phyloP scores from a whole-genome alignment of 2,329 filamentous ascomycete genomes.

The Nemania abortiva region DNA sequence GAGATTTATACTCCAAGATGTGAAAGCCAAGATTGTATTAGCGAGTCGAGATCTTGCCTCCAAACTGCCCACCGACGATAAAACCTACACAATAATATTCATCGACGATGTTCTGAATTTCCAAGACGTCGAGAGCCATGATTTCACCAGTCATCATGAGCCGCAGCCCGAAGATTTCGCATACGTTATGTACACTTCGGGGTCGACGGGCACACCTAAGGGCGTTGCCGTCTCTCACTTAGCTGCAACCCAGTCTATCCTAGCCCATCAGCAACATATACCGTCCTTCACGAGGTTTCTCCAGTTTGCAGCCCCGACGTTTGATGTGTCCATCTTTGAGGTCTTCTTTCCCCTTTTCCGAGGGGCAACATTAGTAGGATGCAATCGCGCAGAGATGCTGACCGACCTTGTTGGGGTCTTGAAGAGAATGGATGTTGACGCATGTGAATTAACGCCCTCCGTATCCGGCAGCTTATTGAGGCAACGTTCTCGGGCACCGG shows the following conservation, averaged over 20 bases:
- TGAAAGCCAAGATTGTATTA: constrained; percentile 76
- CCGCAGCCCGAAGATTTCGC: constrained; percentile 65
- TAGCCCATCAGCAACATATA: constrained; percentile 84
- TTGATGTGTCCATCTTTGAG: constrained; percentile 95
- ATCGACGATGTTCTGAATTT: constrained; percentile 48
- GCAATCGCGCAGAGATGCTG: constrained; percentile 76
- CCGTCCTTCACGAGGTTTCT: constrained; percentile 83
- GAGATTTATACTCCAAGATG: constrained; percentile 83
- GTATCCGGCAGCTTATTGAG: constrained; percentile 83
- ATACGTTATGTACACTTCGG: constrained; percentile 95
- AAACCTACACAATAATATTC: constrained; percentile 52
- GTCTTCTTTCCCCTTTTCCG: constrained; percentile 89
- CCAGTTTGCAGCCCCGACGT: constrained; percentile 92
- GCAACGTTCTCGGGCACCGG: constrained; percentile 74
- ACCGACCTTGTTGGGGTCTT: constrained; percentile 79
- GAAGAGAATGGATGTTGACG: constrained; percentile 76
- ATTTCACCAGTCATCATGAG: constrained; percentile 1
- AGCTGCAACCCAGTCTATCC: constrained; percentile 82
- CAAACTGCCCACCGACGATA: constrained; percentile 53
- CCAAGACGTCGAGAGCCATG: background rate
- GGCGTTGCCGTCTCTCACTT: constrained; percentile 85
- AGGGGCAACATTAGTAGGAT: constrained; percentile 78
- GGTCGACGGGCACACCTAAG: constrained; percentile 89
- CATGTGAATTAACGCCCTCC: constrained; percentile 89
- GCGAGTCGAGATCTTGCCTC: constrained; percentile 65